phyloP scores from a whole-genome alignment of 768 basidiomycete species.

The Psilocybe cyanescens region DNA sequence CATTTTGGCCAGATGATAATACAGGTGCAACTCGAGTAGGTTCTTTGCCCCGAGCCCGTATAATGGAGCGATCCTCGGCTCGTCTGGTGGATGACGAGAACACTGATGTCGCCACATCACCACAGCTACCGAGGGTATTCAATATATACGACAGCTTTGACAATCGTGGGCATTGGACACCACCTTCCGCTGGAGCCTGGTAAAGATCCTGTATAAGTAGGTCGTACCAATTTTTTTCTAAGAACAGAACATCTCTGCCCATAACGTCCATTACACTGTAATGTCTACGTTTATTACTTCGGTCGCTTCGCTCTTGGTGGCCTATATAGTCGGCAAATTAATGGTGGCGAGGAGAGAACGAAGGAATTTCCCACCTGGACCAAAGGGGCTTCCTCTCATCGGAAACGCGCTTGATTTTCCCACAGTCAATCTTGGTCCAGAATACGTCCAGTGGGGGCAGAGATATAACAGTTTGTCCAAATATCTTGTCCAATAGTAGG shows the following conservation, averaged over 20 bases:
- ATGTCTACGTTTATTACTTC: neutral
- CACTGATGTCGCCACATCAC: too few relatives aligned
- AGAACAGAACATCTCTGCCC: neutral
- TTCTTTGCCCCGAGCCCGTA: too few relatives aligned
- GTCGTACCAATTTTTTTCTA: too few relatives aligned
- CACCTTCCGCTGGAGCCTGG: too few relatives aligned
- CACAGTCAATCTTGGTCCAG: neutral
- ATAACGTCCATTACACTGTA: neutral
- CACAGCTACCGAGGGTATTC: too few relatives aligned
- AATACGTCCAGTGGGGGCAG: neutral
- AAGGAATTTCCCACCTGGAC: conserved; percentile 17
- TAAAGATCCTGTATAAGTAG: too few relatives aligned
- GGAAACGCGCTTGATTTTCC: conserved; percentile 24
- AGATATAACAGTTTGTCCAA: conserved; percentile 2
- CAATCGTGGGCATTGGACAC: too few relatives aligned
- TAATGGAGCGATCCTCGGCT: too few relatives aligned
- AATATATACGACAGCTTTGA: too few relatives aligned
- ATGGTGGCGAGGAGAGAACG: neutral
- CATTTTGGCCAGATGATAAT: too few relatives aligned
- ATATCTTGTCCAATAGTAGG: neutral
- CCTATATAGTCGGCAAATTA: neutral
- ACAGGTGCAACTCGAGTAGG: too few relatives aligned
- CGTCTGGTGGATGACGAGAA: too few relatives aligned
- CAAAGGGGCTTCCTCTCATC: conserved; percentile 31
- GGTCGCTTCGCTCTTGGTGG: neutral